Conservation (phyloP, 2,329 filamentous ascomycete genomes). For the Laburnicola sp. region DNA sequence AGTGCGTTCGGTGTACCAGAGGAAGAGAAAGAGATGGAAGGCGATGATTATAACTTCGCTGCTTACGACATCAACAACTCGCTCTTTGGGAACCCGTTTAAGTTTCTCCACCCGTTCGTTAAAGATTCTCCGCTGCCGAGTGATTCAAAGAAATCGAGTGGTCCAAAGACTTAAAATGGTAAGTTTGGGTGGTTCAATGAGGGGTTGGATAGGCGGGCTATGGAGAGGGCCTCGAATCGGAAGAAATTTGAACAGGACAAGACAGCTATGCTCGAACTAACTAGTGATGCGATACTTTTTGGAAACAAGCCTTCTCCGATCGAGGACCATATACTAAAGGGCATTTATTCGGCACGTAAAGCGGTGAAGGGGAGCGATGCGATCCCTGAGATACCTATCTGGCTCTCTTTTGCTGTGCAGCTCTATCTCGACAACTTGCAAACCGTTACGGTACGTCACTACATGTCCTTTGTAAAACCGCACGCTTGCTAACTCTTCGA, state of each 20-base stretch:
- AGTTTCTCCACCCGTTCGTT: background rate
- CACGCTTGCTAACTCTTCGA: background rate
- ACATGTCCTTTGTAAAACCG: too few species aligned
- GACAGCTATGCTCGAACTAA: background rate
- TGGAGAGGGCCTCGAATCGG: background rate
- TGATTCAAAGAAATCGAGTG: background rate
- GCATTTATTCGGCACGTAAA: background rate
- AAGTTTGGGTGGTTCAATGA: background rate
- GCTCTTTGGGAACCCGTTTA: background rate
- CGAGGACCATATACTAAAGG: background rate
- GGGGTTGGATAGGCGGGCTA: background rate
- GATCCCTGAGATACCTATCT: background rate
- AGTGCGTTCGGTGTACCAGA: background rate
- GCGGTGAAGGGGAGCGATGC: background rate
- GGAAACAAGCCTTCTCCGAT: background rate
- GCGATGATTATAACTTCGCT: slow-evolving; percentile 1
- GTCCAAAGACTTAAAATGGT: background rate
- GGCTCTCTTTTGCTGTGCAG: background rate
- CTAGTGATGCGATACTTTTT: background rate
- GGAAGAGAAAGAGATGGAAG: background rate
- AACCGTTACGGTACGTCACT: background rate
- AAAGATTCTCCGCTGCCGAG: background rate
- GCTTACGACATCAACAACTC: background rate
- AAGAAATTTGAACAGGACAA: background rate
- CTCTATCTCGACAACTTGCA: background rate